phyloP scores from a whole-genome alignment of 345 rosid genomes.

The Syzygium oleosum region DNA sequence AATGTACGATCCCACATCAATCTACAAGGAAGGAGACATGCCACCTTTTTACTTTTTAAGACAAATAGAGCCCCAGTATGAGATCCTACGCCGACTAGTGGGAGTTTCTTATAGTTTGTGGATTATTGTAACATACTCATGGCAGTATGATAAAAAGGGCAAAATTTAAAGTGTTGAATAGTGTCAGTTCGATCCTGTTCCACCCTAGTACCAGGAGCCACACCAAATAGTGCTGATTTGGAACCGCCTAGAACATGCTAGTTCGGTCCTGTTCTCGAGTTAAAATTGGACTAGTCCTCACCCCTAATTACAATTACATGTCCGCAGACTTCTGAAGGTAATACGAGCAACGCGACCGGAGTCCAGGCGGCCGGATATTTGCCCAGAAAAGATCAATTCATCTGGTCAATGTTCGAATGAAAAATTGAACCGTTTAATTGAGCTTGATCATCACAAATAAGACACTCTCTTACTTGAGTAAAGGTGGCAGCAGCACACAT shows the following conservation, averaged over 20 bases:
- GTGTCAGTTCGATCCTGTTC: no score
- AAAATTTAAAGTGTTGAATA: no score
- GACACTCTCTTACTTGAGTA: not conserved
- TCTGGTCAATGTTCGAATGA: not conserved
- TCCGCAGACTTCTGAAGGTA: no score
- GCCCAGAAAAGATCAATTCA: not conserved
- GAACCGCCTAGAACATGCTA: no score
- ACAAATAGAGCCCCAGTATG: not conserved
- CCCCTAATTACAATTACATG: not conserved
- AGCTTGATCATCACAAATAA: not conserved
- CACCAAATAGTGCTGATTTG: no score
- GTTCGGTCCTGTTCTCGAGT: fast-evolving
- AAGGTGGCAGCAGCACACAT: not conserved
- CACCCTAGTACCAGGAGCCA: no score
- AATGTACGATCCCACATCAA: not conserved
- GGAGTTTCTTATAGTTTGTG: not conserved
- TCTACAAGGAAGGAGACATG: not conserved
- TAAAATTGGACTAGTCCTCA: not conserved
- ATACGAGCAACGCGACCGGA: no score
- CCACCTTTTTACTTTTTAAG: not conserved
- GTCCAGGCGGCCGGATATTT: not conserved
- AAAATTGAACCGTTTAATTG: not conserved
- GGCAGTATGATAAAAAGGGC: not conserved
- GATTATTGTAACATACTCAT: not conserved
- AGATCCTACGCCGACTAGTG: not conserved